Base-by-base conservation (phyloP, 75 land plant genomes). In the Cupressus sempervirens region DNA sequence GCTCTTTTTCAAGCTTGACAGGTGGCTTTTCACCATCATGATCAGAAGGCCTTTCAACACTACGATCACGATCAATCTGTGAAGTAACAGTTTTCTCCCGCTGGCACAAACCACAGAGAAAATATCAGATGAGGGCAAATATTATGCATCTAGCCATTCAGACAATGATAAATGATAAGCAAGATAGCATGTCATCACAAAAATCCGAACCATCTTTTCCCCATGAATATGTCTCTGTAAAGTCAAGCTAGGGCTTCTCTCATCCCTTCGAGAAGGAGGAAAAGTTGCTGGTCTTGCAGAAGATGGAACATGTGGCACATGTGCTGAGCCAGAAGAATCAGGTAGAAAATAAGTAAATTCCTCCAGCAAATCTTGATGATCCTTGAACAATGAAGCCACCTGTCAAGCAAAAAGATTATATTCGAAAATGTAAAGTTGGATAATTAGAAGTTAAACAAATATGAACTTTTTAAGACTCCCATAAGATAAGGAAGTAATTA, bases 291-390 rank as follows among this genome's bases (percentile, higher is more conserved):
- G 85, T 53, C 90, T 86, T 20, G 70, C 88, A 88, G 76, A 84
- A 36, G 20, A 34, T 18, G 90, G 80, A 43, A 62, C 86, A 65
- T 89, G 88, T 15, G 83, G 80, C 2, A 82, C 46, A 58, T 87
- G 85, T 3, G 86, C 85, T 38, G 89, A 26, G 10, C 90, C 91
- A 62, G 93, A 89, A 56, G 90, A 80, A 85, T 94, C 97, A 7
- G 99, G 99, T 36, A 98, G 88, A 83, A 98, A 96, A 82, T 91
- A 91, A 20, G 93, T 92, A 86, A 98, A 96, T 84, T 98, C 99
- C 15, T 93, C 94, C 43, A 98, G 93, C 76, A 98, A 84, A 90
- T 98, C 98, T 36, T 77, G 84, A 84, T 96, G 98, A 2, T 93
- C 88, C n/a, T 87, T 77, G 86, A 98, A 96, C 40, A 98, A 91